Base-by-base conservation (phyloP, 306 rosid genomes). In the Senna tora region DNA sequence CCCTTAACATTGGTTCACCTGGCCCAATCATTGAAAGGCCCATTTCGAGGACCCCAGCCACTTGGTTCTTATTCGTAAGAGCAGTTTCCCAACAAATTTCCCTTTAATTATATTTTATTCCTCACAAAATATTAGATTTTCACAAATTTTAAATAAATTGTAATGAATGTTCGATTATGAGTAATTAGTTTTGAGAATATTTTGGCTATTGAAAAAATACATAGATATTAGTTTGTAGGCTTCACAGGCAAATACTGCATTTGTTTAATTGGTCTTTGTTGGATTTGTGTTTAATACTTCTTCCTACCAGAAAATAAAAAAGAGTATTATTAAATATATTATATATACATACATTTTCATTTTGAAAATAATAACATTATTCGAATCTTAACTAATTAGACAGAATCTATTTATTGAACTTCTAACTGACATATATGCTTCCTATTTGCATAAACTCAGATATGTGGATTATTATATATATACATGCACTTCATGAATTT, bases 401-500 rank as follows among this genome's bases (percentile, higher is more conserved):
- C 51, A 65, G 36, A 60, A 41, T 41, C 22, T 33, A 21, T 16
- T 16, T 8, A 12, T 55, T 43, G 30, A 43, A 56, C 16, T 32
- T 50, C 25, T 69, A 25, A 30, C 21, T 15, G 33, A 58, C 64
- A 47, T n/a, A n/a, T n/a, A n/a, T 30, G 25, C 55, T 20, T 68
- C 32, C 53, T 47, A 11, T 38, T 20, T 67, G 34, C 22, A 39
- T 25, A 58, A 49, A 32, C 56, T 69, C 19, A 13, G 45, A 42
- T 20, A 33, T 36, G 21, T n/a, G 36, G 30, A 15, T 32, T 21
- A n/a, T n/a, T n/a, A n/a, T n/a, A n/a, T n/a, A 73, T 42, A 22
- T 36, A 34, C 41, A 20, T 6, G 6, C 19, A 33, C 51, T n/a
- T 10, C n/a, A 33, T 36, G 8, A n/a, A 7, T 25, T 10, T 62